phyloP scores from a whole-genome alignment of 441 rosid species.

The Erodium chrysanthum region DNA sequence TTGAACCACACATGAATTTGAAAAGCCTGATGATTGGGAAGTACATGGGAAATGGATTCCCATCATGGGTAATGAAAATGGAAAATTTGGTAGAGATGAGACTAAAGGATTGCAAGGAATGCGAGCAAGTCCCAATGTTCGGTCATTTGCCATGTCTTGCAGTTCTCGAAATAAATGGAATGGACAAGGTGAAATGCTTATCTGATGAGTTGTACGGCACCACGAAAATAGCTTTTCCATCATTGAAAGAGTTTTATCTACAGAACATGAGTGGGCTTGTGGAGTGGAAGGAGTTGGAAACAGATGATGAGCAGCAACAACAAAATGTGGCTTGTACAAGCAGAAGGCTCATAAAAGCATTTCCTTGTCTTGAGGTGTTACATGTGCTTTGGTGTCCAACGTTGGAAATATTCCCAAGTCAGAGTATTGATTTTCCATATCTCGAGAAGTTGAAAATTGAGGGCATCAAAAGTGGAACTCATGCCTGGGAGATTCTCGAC shows the following conservation, averaged over 20 bases:
- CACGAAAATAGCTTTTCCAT: neutral
- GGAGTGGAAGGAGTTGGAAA: too few species aligned
- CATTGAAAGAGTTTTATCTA: neutral
- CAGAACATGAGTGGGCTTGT: too few species aligned
- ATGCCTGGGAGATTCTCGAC: neutral
- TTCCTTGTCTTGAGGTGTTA: too few species aligned
- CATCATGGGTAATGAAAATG: neutral
- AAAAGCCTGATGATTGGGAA: neutral
- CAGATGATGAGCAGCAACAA: too few species aligned
- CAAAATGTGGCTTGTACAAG: too few species aligned
- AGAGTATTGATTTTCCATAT: neutral
- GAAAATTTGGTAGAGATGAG: neutral
- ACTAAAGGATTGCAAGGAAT: neutral
- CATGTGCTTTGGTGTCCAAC: neutral
- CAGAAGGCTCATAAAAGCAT: too few species aligned
- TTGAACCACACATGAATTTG: conserved; percentile 10
- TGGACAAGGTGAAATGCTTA: neutral
- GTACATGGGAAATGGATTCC: neutral
- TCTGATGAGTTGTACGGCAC: neutral
- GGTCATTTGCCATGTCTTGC: conserved; percentile 1
- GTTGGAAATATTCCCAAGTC: neutral
- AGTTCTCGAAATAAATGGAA: neutral
- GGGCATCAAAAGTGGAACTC: neutral
- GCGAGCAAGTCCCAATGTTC: conserved; percentile 5
- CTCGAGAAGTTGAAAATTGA: neutral